These are phyloP conservation scores for Quercus dentata DNA, from an alignment of 306 rosid species.

Conservation along the genomic window DNA sequence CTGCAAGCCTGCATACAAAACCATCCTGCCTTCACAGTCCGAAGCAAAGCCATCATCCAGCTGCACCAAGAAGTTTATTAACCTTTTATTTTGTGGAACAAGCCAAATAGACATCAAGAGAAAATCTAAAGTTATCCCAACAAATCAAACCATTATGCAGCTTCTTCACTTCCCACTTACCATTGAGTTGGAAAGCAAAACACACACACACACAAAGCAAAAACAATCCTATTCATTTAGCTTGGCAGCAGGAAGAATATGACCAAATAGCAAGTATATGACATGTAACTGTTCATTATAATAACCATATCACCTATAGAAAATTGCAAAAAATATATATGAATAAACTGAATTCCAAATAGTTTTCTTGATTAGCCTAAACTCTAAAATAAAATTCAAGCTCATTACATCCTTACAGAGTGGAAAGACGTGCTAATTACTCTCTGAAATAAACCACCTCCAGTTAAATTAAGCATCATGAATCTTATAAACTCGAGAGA, in stretches of 20 bases:
- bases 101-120: not conserved
- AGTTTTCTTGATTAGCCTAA: not conserved
- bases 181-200: not conserved
- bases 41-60: constrained; percentile 56
- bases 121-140: not conserved
- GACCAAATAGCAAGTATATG: not conserved
- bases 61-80: constrained; percentile 37
- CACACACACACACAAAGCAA: not conserved
- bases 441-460: not conserved
- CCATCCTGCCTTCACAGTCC: constrained; percentile 44
- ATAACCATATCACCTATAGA: not conserved
- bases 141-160: not conserved
- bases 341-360: not conserved
- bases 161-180: not conserved
- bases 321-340: not conserved
- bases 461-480: not conserved
- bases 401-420: too few relatives aligned
- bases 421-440: too few relatives aligned
- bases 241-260: not conserved
- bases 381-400: too few relatives aligned
- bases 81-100: not conserved
- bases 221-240: not conserved
- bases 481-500: not conserved
- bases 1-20: constrained; percentile 44
- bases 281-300: too few relatives aligned